Evolutionary conservation across 805 yeast genomes (phyloP), one percentile per base, ranked within the genome.

Genomic region (Metschnikowia gelsemii): DNA sequence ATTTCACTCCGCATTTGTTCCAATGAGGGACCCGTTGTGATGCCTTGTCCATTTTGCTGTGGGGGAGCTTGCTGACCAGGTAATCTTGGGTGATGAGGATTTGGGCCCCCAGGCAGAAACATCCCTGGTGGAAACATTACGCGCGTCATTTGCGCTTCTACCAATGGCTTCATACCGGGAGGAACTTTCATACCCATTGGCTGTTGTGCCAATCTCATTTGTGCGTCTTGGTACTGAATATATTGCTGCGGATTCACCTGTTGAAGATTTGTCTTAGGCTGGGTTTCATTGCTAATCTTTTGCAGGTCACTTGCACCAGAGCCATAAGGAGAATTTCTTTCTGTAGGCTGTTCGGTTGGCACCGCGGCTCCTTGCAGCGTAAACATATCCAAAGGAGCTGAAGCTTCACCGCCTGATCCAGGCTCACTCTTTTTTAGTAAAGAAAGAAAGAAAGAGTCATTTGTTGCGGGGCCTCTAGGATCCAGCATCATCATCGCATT

Each of bases 371-470:
- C 28, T 27, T 39, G 38, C 14, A 18, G 23, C 6, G 23, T 22
- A 19, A 29, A 29, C 19, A 20, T 21, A 9, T 29, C 28, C 16
- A 30, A 16, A 5, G 39, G 26, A 8, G 11, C 21, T 3, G 9
- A 20, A 8, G 26, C 32, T 17, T 41, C 40, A 2, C 22, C 8
- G 16, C 13, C 31, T 7, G 37, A 28, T 4, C 25, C 33, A 4
- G 38, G 41, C n/a, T 58, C 54, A 9, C 61, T 55, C 45, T 70
- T 73, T 29, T 67, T 63, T 47, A 76, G 55, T 40, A 76, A 57
- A 4, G 79, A 68, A 61, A 70, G 64, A 51, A 76, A 73, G 46
- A 76, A 76, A 12, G 68, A 55, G 44, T 74, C 78, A 48, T 66
- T 63, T n/a, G 56, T 32, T 3, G 42, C 38, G 4, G 46, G 26